Conservation (phyloP, 2,329 filamentous ascomycete genomes). For the Cryphonectria parasitica region DNA sequence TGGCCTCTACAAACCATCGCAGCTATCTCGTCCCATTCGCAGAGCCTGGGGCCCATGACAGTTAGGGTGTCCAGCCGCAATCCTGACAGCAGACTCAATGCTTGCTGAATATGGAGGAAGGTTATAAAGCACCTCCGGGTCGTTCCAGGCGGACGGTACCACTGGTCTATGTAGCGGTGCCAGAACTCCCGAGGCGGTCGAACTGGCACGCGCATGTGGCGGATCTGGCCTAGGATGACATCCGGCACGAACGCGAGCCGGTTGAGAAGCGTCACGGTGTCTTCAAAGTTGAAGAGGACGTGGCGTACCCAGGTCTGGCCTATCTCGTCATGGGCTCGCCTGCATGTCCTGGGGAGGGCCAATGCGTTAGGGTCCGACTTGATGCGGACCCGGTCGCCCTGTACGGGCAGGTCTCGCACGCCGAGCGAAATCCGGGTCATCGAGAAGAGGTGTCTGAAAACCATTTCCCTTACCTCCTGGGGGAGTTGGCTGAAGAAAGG, state of each 20-base stretch:
- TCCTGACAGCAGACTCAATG: background rate
- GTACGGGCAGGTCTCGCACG: background rate
- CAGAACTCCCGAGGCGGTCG: background rate
- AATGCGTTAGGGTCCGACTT: background rate
- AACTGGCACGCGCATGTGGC: background rate
- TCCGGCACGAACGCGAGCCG: background rate
- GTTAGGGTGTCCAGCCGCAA: background rate
- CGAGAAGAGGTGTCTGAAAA: background rate
- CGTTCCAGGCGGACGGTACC: no score
- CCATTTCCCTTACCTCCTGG: no score
- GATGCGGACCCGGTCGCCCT: background rate
- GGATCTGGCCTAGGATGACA: background rate
- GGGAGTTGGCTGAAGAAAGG: background rate
- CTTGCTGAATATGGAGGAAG: background rate
- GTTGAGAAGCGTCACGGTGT: background rate
- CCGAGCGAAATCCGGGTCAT: background rate
- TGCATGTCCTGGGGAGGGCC: background rate
- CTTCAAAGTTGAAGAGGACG: slow-evolving; percentile 1
- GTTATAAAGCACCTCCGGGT: background rate
- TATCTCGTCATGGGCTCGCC: background rate
- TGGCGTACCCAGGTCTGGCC: background rate
- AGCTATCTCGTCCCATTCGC: background rate
- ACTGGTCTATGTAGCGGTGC: background rate
- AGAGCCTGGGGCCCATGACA: background rate
- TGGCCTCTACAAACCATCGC: background rate